Percentiles rank a stretch among this genome's conserved stretches.
Conservation (phyloP, 441 rosid genomes). For the Mallotus japonicus region DNA sequence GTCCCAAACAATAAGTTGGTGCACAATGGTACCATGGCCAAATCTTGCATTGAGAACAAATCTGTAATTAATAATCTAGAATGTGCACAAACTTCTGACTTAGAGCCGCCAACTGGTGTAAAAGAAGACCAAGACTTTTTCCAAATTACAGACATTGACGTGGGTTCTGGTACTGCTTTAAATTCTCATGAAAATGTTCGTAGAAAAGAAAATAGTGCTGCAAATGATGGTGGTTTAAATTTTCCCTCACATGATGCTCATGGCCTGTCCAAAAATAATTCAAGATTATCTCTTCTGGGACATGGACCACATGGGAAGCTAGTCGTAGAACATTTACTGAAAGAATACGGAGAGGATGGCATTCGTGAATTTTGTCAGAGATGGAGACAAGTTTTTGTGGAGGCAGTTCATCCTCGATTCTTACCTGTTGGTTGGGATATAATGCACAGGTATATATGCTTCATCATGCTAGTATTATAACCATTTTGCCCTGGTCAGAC, state of each 20-base stretch:
- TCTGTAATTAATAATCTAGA: constrained; percentile 20
- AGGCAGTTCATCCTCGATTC: constrained; percentile 73
- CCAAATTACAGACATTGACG: constrained; percentile 22
- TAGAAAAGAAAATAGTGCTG: constrained; percentile 24
- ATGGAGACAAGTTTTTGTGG: constrained; percentile 92
- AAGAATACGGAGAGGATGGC: constrained; percentile 70
- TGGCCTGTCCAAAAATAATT: constrained; percentile 38
- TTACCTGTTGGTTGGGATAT: constrained; percentile 90
- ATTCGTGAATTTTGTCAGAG: constrained; percentile 71
- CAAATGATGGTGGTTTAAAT: constrained; percentile 31
- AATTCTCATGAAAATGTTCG: constrained; percentile 29
- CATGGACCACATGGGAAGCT: constrained; percentile 97
- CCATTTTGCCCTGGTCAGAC: too few species aligned
- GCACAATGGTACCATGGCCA: constrained; percentile 7
- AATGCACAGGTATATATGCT: constrained; percentile 59
- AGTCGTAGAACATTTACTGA: constrained; percentile 67
- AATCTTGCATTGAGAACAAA: constrained; percentile 21
- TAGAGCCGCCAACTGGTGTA: constrained; percentile 16
- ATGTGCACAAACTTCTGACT: constrained; percentile 20
- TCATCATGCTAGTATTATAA: background rate
- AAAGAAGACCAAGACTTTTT: constrained; percentile 26
- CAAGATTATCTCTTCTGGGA: constrained; percentile 76
- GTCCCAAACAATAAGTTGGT: constrained; percentile 33
- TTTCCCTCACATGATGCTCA: constrained; percentile 33
- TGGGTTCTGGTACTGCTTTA: constrained; percentile 19